Evolutionary conservation across 176 grass and related monocot species (phyloP).

Genomic region (Metroxylon sagu): DNA sequence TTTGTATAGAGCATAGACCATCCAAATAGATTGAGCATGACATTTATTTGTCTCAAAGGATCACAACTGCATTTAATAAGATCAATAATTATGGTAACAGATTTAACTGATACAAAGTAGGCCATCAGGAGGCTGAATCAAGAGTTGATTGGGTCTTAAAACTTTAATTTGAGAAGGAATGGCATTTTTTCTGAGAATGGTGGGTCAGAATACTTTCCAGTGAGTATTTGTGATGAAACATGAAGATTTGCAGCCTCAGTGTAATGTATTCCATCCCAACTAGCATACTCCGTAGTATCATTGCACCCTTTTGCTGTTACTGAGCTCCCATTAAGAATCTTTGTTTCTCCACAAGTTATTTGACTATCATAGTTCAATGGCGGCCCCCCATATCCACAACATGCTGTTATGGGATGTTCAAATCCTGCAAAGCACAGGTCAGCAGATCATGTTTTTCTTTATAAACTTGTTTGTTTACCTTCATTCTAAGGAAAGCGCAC

Average conservation of each 20-base stretch:
- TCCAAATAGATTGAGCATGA: neutral
- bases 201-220: constrained; percentile 78
- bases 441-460: too few species aligned
- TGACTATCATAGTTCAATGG: constrained; percentile 73
- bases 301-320: constrained; percentile 75
- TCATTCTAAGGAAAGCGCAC: too few species aligned
- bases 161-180: constrained; percentile 71
- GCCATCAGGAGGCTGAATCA: constrained; percentile 14
- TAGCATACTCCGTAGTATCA: constrained; percentile 61
- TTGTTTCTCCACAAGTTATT: constrained; percentile 70
- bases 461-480: too few species aligned
- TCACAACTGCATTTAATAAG: neutral
- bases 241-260: constrained; percentile 83
- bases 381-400: constrained; percentile 82
- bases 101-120: neutral
- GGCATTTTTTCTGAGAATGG: constrained; percentile 76
- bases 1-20: neutral
- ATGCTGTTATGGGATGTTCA: constrained; percentile 51
- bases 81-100: neutral
- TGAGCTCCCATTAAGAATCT: constrained; percentile 34
- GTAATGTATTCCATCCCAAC: constrained; percentile 98
- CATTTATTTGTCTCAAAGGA: neutral
- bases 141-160: constrained; percentile 26
- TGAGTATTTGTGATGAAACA: constrained; percentile 71
- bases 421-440: constrained; percentile 39